Evolutionary conservation across 2,329 filamentous ascomycete genomes (phyloP), one percentile per base, ranked within the genome.

Genomic region (Raffaelea albimanens): DNA sequence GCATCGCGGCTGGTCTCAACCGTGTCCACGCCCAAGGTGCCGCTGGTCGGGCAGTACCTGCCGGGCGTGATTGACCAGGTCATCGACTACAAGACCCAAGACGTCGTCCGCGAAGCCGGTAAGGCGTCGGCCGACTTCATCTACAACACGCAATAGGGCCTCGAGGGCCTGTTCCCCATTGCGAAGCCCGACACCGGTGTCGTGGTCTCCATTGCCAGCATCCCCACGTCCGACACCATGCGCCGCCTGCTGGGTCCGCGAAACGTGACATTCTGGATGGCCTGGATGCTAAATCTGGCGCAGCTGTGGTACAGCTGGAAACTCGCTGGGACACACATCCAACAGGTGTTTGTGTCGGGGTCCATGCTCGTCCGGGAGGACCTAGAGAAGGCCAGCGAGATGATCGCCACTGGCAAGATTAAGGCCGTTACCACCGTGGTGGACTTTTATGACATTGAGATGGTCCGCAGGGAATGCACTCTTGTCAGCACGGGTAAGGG

Each of bases 1-100:
- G 75, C 68, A 1, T 56, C 57, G 0, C 66, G 61, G 40, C 60
- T 78, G 44, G 69, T 79, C 40, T 65, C 72, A 0, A 76, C 73
- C 0, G 71, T 72, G 0, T 77, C 74, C 3, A 76, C 73, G 18
- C 51, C 65, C 9, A 79, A 79, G 57, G 49, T 78, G 25, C 52
- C 60, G 0, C 62, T 69, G 22, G 69, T 76, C 0, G 64, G 67
- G 39, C 53, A 66, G 48, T 53, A 62, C 31, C 57, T 72, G 0
- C 67, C 69, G 0, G 69, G 67, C 0, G 59, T 71, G 5, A 67
- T 74, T 2, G 73, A 75, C 57, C 62, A 72, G 51, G 57, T 76
- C 22, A 60, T 76, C 50, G 73, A 78, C 55, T 79, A 78, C 58
- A 68, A 63, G 48, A 67, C 59, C 34, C 56, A 64, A 36, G 59